Evolutionary conservation across 768 basidiomycete genomes (phyloP), one percentile per base, ranked within the genome.

Genomic region (Hydnum rufescens): DNA sequence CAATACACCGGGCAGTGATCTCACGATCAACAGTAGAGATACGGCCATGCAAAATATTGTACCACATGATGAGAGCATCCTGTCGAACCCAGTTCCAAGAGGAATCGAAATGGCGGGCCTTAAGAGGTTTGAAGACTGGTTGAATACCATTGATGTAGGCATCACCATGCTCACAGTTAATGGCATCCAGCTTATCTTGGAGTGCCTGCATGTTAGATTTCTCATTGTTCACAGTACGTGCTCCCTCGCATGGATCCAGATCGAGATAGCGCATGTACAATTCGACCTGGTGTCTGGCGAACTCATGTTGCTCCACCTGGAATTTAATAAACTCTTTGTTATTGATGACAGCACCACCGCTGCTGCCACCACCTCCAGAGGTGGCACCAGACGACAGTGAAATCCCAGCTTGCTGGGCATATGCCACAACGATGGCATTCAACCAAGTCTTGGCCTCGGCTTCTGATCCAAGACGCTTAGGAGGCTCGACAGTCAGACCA

Each of bases 1-100:
- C 79, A 55, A 99, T 92, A 68, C 93, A 97, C 52, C 92, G 84
- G 58, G 90, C 88, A 8, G 95, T 95, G 65, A 92, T 89, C 63
- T 93, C 89, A 51, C 89, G 83, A 62, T 96, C 90, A 57, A 96
- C 85, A 18, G 88, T 89, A 23, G 82, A 90, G 52, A 95, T 76
- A 43, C 82, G 80, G 47, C 95, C 95, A 59, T 90, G 89, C 60
- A 99, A 89, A 67, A 99, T 95, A 64, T 97, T 93, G 66, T 92
- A 96, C 70, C 80, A 97, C 88, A 99, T 92, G 55, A 88, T 70
- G 26, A 97, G 71, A 16, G 90, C 88, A 56, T 95, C 92, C 68
- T 99, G 95, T 55, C 93, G 81, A 43, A 83, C 93, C 95, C 95
- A 99, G 63, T 99, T 99, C 95, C 93, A 99, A 4, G 84, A 89